Base-by-base conservation (phyloP, 169 alveolate genomes). In the Plasmodium reichenowi region DNA sequence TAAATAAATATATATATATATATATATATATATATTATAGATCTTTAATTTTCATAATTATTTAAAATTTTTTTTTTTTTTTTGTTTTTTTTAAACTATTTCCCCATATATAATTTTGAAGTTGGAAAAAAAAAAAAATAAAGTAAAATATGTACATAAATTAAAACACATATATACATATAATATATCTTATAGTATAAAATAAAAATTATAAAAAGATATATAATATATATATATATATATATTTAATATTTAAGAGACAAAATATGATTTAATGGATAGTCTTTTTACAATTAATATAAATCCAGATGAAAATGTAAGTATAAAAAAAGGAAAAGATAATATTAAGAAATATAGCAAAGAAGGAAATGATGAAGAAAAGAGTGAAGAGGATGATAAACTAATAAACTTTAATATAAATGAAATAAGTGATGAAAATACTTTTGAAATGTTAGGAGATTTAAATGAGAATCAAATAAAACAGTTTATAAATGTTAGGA, bases 261-360 rank as follows among this genome's bases (percentile, higher is more conserved):
- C 9, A 78, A 64, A 50, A 66, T 71, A 64, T 71, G 68, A 8
- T 45, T 83, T 83, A 68, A 83, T 83, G 91, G 91, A 83, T 47
- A 67, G 71, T 26, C 66, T 83, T 56, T 83, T 83, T 83, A 83
- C 91, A 17, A 83, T 83, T 38, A 83, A 83, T 62, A 71, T 83
- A 83, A 71, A 67, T 29, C 85, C 86, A 71, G 91, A 83, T 72
- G 85, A 83, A 83, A 83, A 67, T 58, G 86, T 71, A 29, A 62
- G 73, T 66, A 43, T 83, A 71, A 54, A 83, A 47, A 56, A 43
- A 22, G 52, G 38, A 13, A 59, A 20, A 64, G 76, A 78, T 8
- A 8, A 45, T n/a, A 38, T 38, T 5, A 17, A 78, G 22, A 48
- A 64, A 20, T 59, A 22, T 47, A 47, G 43, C 45, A 78, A 66